Evolutionary conservation across 169 alveolate species (phyloP).

Genomic region (Cryptosporidium canis): DNA sequence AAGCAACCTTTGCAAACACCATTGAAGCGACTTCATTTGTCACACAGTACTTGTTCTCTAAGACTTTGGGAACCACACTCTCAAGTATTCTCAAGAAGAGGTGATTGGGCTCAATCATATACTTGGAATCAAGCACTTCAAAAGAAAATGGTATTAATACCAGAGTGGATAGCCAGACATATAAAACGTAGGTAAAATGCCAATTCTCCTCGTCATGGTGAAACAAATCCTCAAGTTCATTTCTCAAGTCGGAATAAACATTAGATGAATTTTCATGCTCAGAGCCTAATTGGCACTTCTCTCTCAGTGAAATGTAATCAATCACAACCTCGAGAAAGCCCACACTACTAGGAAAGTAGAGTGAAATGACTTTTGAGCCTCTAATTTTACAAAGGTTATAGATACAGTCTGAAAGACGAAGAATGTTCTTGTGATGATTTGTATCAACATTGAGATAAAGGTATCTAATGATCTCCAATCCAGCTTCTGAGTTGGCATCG

Average conservation of each 20-base stretch:
- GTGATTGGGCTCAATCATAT: background rate
- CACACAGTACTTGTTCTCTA: constrained; percentile 26
- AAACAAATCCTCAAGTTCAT: background rate
- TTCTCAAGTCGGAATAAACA: background rate
- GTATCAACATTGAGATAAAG: background rate
- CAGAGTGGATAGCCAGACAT: constrained; percentile 57
- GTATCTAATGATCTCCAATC: background rate
- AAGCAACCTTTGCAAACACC: constrained; percentile 36
- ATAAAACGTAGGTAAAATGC: constrained; percentile 38
- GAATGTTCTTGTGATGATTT: background rate
- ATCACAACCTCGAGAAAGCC: constrained; percentile 27
- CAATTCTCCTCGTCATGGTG: background rate
- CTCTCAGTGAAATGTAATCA: constrained; percentile 24
- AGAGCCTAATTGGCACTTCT: background rate
- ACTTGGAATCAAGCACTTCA: constrained; percentile 46
- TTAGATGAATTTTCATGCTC: background rate
- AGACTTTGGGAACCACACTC: constrained; percentile 23
- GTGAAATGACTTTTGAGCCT: constrained; percentile 33
- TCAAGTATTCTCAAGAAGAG: constrained; percentile 38
- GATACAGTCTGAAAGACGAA: constrained; percentile 40
- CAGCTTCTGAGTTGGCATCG: background rate
- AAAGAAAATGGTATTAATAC: constrained; percentile 57
- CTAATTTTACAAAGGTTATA: constrained; percentile 54
- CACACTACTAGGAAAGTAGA: constrained; percentile 53
- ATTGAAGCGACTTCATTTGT: constrained; percentile 38